Evolutionary conservation across 176 grass and related monocot species (phyloP).

Genomic region (sorghum (Sorghum bicolor)): Sorghum_bicolor_NCBIv3 NC_012877.2:62510501-62511000

Average conservation of each 20-base stretch:
- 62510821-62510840: conserved; percentile 76
- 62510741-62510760: conserved; percentile 54
- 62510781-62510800: conserved; percentile 72
- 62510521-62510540: conserved; percentile 87
- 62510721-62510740: background rate
- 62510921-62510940: conserved; percentile 45
- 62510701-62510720: background rate
- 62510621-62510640: conserved; percentile 83
- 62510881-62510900: conserved; percentile 75
- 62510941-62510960: conserved; percentile 74
- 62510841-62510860: conserved; percentile 57
- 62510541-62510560: conserved; percentile 54
- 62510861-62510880: conserved; percentile 70
- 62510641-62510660: conserved; percentile 70
- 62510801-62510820: conserved; percentile 65
- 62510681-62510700: background rate
- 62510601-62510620: conserved; percentile 64
- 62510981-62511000: conserved; percentile 65
- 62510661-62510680: conserved; percentile 36
- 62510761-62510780: conserved; percentile 70
- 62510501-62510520: conserved; percentile 61
- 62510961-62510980: conserved; percentile 51
- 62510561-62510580: conserved; percentile 63
- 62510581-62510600: conserved; percentile 77
- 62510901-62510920: conserved; percentile 78